These are phyloP conservation scores for Fusarium aywerte DNA, from an alignment of 2,329 filamentous ascomycete genomes.

Conservation along the genomic window DNA sequence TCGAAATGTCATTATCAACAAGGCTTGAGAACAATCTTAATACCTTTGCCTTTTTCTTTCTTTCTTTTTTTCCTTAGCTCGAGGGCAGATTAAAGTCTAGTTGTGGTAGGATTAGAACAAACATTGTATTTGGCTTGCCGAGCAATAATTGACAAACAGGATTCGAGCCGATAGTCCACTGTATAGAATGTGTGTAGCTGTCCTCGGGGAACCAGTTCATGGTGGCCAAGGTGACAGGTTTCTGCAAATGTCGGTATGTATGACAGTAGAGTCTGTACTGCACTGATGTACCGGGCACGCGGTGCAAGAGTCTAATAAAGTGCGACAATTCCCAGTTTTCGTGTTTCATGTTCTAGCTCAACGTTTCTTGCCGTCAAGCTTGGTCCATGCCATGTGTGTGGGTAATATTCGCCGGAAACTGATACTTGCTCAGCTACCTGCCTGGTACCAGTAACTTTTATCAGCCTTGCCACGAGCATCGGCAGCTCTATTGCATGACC, in stretches of 20 bases:
- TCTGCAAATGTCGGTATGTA: neutral
- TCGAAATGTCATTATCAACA: neutral
- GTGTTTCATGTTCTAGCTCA: constrained; percentile 31
- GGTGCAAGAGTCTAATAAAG: constrained; percentile 1
- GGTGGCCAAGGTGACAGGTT: neutral
- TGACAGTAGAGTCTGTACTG: constrained; percentile 13
- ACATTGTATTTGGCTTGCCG: constrained; percentile 23
- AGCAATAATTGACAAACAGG: constrained; percentile 7
- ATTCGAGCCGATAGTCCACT: constrained; percentile 9
- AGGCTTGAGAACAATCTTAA: constrained; percentile 1
- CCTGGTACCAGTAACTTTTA: neutral
- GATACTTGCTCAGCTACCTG: neutral
- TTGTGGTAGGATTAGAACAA: constrained; percentile 15
- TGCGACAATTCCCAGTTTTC: constrained; percentile 25
- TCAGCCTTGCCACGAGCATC: neutral
- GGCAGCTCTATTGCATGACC: neutral
- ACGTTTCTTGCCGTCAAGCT: constrained; percentile 9
- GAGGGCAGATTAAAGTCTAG: constrained; percentile 3
- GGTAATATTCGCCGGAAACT: neutral
- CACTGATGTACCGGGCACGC: neutral
- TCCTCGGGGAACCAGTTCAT: constrained; percentile 7
- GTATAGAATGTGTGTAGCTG: constrained; percentile 18
- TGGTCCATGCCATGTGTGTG: neutral
- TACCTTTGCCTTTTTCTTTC: constrained; percentile 11
- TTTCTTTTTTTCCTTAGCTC: constrained; percentile 20